Conservation (phyloP, 164 flowering plant genomes). For the Saururus chinensis region DNA sequence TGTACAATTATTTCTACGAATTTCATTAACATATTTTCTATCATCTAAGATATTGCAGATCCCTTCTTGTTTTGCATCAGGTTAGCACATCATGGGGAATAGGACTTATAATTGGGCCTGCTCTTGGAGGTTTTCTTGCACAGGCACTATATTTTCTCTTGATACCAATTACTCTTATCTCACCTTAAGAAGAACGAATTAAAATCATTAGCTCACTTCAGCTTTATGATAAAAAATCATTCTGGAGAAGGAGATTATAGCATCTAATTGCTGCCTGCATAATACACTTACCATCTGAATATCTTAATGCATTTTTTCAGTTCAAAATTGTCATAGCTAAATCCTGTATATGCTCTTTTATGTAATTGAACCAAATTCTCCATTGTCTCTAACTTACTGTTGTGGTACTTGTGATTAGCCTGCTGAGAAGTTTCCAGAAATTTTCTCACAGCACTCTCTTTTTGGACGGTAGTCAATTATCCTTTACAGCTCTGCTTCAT, state of each 20-base stretch:
- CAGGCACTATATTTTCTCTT: slow-evolving; percentile 24
- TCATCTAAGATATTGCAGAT: neutral
- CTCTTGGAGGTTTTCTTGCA: slow-evolving; percentile 51
- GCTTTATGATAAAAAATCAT: too few species aligned
- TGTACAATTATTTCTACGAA: neutral
- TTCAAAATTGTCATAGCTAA: too few species aligned
- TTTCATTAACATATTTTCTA: neutral
- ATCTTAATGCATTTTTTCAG: too few species aligned
- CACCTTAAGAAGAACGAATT: too few species aligned
- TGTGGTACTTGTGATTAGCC: slow-evolving; percentile 24
- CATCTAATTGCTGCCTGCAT: too few species aligned
- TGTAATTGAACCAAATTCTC: too few species aligned
- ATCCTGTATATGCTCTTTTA: too few species aligned
- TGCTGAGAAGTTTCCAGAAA: slow-evolving; percentile 46
- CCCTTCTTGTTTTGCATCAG: slow-evolving; percentile 13
- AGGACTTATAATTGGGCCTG: slow-evolving; percentile 50
- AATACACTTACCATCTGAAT: too few species aligned
- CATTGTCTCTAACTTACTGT: too few species aligned
- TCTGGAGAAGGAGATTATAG: neutral
- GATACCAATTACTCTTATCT: too few species aligned
- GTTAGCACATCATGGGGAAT: slow-evolving; percentile 48
- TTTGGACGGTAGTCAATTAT: slow-evolving; percentile 34
- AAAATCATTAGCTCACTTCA: too few species aligned
- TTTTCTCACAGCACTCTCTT: slow-evolving; percentile 35
- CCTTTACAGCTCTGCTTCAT: neutral